phyloP scores from a whole-genome alignment of 2,329 filamentous ascomycete species.

The Cordyceps farinosa region DNA sequence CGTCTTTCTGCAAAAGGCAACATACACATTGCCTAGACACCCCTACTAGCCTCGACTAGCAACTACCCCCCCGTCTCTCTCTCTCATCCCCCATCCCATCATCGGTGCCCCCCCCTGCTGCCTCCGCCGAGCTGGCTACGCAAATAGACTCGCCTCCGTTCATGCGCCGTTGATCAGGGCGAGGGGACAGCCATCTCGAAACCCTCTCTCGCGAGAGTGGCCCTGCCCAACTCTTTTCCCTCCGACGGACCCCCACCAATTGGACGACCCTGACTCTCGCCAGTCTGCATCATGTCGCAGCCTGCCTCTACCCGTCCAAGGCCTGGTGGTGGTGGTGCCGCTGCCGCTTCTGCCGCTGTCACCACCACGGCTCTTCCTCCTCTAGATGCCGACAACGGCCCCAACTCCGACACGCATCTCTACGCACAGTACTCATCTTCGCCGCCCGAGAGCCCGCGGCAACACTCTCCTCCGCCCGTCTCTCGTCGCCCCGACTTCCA shows the following conservation, averaged over 20 bases:
- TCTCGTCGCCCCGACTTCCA: background rate
- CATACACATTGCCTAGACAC: background rate
- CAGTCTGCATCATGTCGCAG: slow-evolving; percentile 17
- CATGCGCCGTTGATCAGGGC: slow-evolving; percentile 49
- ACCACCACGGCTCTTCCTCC: background rate
- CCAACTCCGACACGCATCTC: background rate
- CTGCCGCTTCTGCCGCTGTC: background rate
- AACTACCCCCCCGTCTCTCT: background rate
- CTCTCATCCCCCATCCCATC: background rate
- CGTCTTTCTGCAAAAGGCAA: background rate
- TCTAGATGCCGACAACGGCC: background rate
- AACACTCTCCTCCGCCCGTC: slow-evolving; percentile 7
- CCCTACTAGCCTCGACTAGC: background rate
- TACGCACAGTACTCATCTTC: slow-evolving; percentile 8
- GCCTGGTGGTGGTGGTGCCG: background rate
- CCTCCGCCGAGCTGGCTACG: slow-evolving; percentile 13
- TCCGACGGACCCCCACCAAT: slow-evolving; percentile 7
- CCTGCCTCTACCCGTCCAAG: slow-evolving; percentile 4
- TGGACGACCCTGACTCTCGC: slow-evolving; percentile 6
- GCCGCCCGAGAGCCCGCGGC: slow-evolving; percentile 7
- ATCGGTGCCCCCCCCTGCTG: background rate
- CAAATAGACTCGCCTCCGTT: slow-evolving; percentile 9
- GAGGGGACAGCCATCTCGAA: slow-evolving; percentile 38
- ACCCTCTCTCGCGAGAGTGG: slow-evolving; percentile 24
- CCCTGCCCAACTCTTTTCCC: slow-evolving; percentile 6